phyloP scores from a whole-genome alignment of 331 rosid genomes.

The Dryas integrifolia region DNA sequence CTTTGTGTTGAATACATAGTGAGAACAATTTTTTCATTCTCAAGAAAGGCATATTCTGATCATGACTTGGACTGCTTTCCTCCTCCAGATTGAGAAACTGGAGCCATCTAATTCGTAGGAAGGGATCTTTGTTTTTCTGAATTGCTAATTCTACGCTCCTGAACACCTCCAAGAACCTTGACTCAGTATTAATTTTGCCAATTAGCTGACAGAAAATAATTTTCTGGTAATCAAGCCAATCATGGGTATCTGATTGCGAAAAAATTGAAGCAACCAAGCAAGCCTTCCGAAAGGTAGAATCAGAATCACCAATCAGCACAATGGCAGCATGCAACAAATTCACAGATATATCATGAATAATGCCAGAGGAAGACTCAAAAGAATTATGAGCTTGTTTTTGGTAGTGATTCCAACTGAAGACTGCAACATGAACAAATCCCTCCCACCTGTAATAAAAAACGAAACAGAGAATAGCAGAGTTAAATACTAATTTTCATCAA shows the following conservation, averaged over 20 bases:
- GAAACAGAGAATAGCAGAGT: background rate
- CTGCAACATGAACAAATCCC: slow-evolving; percentile 68
- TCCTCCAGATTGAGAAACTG: slow-evolving; percentile 35
- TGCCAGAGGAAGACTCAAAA: slow-evolving; percentile 29
- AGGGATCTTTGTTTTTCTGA: slow-evolving; percentile 62
- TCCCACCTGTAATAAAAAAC: slow-evolving; percentile 70
- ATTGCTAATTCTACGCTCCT: slow-evolving; percentile 44
- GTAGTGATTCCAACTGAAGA: slow-evolving; percentile 57
- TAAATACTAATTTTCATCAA: background rate
- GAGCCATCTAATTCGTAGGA: slow-evolving; percentile 63
- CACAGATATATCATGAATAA: slow-evolving; percentile 38
- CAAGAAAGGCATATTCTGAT: slow-evolving; percentile 35
- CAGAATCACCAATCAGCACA: slow-evolving; percentile 45
- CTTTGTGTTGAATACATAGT: slow-evolving; percentile 37
- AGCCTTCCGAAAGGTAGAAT: slow-evolving; percentile 67
- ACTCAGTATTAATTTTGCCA: slow-evolving; percentile 44
- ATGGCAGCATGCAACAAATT: slow-evolving; percentile 65
- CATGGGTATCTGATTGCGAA: slow-evolving; percentile 33
- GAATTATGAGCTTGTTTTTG: slow-evolving; percentile 28
- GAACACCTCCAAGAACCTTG: slow-evolving; percentile 51
- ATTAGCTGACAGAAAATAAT: slow-evolving; percentile 42
- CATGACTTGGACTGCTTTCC: slow-evolving; percentile 29
- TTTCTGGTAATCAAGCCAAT: slow-evolving; percentile 44
- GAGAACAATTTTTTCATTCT: slow-evolving; percentile 35
- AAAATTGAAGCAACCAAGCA: slow-evolving; percentile 61